Evolutionary conservation across 306 rosid species (phyloP).

Genomic region (Cucurbita argyrosperma): DNA sequence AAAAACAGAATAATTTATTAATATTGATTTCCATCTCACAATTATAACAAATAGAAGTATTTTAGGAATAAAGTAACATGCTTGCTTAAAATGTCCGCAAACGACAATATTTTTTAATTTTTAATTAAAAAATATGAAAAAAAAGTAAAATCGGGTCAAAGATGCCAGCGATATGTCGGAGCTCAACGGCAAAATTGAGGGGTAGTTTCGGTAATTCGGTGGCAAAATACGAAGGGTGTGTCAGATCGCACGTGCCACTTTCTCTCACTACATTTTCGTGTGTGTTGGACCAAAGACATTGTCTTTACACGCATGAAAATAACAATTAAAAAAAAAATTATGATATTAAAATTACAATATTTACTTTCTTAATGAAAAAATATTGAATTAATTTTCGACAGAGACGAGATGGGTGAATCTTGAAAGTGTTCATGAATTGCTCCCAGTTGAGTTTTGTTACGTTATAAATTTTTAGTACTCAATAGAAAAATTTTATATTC

Average conservation of each 20-base stretch:
- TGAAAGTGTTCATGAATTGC: no score
- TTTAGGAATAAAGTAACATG: not conserved
- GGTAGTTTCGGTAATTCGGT: not conserved
- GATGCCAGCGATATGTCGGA: not conserved
- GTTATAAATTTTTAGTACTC: no score
- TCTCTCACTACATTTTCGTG: not conserved
- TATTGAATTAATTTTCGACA: no score
- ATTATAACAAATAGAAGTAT: not conserved
- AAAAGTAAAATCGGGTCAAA: not conserved
- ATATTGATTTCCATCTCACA: not conserved
- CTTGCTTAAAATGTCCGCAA: not conserved
- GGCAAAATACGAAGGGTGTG: not conserved
- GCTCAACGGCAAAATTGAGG: not conserved
- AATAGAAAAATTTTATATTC: no score
- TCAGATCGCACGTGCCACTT: conserved; percentile 3
- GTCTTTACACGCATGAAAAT: not conserved
- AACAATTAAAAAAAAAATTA: not conserved
- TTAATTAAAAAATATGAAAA: not conserved
- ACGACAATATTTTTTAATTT: not conserved
- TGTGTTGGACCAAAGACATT: not conserved
- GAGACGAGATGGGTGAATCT: no score
- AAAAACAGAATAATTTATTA: not conserved
- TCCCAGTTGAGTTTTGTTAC: no score
- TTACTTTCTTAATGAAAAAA: not conserved
- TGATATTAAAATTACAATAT: not conserved